Evolutionary conservation across 805 yeast genomes (phyloP), one percentile per base, ranked within the genome.

Genomic region (Metschnikowia orientalis): DNA sequence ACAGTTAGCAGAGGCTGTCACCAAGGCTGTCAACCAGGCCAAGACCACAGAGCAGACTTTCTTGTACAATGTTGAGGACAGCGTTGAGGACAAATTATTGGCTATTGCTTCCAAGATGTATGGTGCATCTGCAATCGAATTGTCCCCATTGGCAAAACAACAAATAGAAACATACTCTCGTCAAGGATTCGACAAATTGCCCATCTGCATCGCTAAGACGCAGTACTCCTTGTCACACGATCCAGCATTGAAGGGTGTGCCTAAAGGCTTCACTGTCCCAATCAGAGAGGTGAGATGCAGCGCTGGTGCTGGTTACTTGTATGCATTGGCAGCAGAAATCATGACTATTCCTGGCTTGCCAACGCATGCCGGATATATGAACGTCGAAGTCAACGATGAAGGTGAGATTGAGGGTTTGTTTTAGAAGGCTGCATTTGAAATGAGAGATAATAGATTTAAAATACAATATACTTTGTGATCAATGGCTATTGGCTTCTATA

Each of bases 331-430:
- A 11, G 97, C 95, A 36, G 95, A 90, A 62, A 90, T 90, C 52
- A 88, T 83, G 81, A 90, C 98, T 17, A 89, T 90, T 50, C 98
- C 98, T 17, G 98, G 98, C 40, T 69, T 90, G 54, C 94, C 97
- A 36, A 90, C 97, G 7, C 89, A 85, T 57, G 83, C 94, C 48
- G 97, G 97, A 16, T 90, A 84, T 69, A 86, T 90, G 95, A 85
- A 89, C 54, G 96, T 90, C 38, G 98, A 90, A 61, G 92, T 90
- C 34, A 78, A 83, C 57, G 83, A 86, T 19, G 71, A 74, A 19
- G 98, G 97, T 37, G 88, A 88, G 54, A 89, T 90, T 48, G 95
- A 87, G 50, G 97, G 97, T 18, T 71, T 89, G 57, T 89, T 89
- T 57, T 89, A 69, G 21, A 9, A 19, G 23, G n/a, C n/a, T n/a